Percentiles rank a stretch among this genome's conserved stretches.
Conservation (phyloP, 495 filamentous ascomycete genomes). For the Cairneyella variabilis region DNA sequence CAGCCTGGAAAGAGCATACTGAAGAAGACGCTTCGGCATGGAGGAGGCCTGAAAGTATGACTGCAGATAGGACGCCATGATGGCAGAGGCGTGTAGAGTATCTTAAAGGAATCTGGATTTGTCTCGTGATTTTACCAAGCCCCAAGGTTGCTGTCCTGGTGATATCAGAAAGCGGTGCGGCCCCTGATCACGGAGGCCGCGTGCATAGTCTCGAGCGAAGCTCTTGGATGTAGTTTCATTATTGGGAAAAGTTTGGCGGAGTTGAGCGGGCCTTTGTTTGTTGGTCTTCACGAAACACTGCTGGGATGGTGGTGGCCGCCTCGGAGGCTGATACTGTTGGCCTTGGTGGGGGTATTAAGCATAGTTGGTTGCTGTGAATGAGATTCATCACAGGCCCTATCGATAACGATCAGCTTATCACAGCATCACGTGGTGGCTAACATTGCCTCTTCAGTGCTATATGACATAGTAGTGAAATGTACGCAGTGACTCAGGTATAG, state of each 20-base stretch:
- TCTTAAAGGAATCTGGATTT: neutral
- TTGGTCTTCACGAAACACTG: too few relatives aligned
- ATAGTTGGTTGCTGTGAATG: too few relatives aligned
- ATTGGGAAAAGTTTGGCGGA: conserved; percentile 2
- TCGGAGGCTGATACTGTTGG: too few relatives aligned
- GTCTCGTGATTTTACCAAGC: conserved; percentile 2
- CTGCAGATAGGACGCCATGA: conserved; percentile 59
- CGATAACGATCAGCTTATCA: too few relatives aligned
- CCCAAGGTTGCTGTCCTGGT: neutral
- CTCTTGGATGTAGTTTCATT: conserved; percentile 5
- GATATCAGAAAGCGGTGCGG: neutral
- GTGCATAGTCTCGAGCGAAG: conserved; percentile 10
- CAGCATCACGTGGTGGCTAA: too few relatives aligned
- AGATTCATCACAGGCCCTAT: too few relatives aligned
- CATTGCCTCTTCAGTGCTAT: too few relatives aligned
- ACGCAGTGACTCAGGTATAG: too few relatives aligned
- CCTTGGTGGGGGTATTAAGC: too few relatives aligned
- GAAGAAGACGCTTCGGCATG: conserved; percentile 77
- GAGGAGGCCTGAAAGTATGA: conserved; percentile 69
- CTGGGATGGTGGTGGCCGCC: too few relatives aligned
- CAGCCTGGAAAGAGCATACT: conserved; percentile 73
- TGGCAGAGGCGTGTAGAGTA: neutral
- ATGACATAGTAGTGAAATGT: too few relatives aligned
- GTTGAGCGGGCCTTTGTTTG: too few relatives aligned
- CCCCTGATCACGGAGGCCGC: neutral